Evolutionary conservation across 78 protist species (phyloP).

Genomic region (Dictyostelium purpureum): DNA sequence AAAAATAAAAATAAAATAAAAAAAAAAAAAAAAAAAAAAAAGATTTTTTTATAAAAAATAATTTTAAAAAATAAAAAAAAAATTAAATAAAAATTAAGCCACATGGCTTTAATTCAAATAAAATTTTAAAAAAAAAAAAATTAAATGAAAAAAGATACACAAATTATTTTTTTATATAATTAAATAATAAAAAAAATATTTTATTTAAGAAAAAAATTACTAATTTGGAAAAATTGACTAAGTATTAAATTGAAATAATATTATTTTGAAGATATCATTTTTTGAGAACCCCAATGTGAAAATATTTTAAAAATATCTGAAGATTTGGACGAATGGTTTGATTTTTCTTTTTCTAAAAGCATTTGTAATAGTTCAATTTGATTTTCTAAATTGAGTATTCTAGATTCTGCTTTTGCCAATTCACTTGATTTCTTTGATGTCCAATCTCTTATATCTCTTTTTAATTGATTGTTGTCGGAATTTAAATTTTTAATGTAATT

Average conservation of each 20-base stretch:
- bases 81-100: not conserved
- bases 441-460: conserved; percentile 54
- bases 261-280: conserved; percentile 1
- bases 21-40: conserved; percentile 3
- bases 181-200: too few relatives aligned
- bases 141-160: not conserved
- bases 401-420: not conserved
- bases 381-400: conserved; percentile 27
- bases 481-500: conserved; percentile 3
- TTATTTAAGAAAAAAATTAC: too few relatives aligned
- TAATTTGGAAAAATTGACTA: too few relatives aligned
- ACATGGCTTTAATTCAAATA: not conserved
- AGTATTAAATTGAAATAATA: too few relatives aligned
- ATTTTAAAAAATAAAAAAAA: not conserved
- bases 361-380: conserved; percentile 34
- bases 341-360: conserved; percentile 4
- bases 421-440: conserved; percentile 13
- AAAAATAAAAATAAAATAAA: not conserved
- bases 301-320: conserved; percentile 15
- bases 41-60: not conserved
- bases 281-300: not conserved
- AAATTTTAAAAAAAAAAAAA: not conserved
- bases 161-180: not conserved
- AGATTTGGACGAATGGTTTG: not conserved
- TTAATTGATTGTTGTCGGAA: not conserved